These are phyloP conservation scores for Ramaria sp. DNA, from an alignment of 768 basidiomycete genomes.

Conservation along the genomic window DNA sequence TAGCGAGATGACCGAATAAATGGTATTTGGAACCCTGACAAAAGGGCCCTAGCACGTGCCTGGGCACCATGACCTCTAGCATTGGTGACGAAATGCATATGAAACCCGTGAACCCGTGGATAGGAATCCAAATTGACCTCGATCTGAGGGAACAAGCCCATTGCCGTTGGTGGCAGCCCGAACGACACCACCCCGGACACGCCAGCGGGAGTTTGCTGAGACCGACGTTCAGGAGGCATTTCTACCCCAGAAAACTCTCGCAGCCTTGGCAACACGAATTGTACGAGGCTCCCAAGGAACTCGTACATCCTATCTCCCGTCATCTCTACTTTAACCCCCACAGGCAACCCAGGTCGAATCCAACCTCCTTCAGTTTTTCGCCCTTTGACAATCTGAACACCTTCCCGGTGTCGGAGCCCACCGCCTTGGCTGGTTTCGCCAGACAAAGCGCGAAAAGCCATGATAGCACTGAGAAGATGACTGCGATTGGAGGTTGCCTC, in stretches of 20 bases:
- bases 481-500: slow-evolving; percentile 61
- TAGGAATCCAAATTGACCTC: slow-evolving; percentile 91
- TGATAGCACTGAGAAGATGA: slow-evolving; percentile 73
- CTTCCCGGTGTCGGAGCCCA: slow-evolving; percentile 55
- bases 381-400: slow-evolving; percentile 69
- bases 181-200: slow-evolving; percentile 85
- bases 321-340: slow-evolving; percentile 85
- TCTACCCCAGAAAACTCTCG: slow-evolving; percentile 82
- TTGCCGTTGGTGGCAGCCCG: slow-evolving; percentile 73
- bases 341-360: slow-evolving; percentile 73
- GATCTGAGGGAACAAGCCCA: slow-evolving; percentile 91
- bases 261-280: slow-evolving; percentile 91
- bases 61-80: slow-evolving; percentile 83
- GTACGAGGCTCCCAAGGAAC: slow-evolving; percentile 77
- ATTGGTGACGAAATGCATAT: slow-evolving; percentile 89
- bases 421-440: slow-evolving; percentile 73
- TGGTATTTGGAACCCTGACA: slow-evolving; percentile 90
- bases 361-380: slow-evolving; percentile 67
- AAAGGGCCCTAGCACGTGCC: slow-evolving; percentile 72
- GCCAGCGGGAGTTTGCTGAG: slow-evolving; percentile 59
- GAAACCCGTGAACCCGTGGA: slow-evolving; percentile 79
- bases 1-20: slow-evolving; percentile 38
- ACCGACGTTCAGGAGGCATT: slow-evolving; percentile 66
- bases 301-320: slow-evolving; percentile 91
- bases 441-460: slow-evolving; percentile 78